Evolutionary conservation across 495 filamentous ascomycete species (phyloP), one percentile per base, ranked within the genome.

Genomic region (Aspergillus asperescens): DNA sequence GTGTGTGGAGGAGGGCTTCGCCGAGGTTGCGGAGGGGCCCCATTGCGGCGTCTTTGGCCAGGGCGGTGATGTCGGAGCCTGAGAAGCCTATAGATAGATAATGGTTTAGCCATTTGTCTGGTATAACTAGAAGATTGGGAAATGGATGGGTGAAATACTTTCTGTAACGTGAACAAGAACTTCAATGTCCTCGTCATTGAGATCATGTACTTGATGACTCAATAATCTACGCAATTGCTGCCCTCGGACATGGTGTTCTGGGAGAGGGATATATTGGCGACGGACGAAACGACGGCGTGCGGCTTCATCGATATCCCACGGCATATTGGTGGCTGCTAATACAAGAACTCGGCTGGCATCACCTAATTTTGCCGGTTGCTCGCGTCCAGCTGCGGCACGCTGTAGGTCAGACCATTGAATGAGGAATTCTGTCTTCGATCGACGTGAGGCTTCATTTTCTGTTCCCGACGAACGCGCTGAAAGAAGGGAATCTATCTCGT

Each of bases 31-130:
- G 84, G 12, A 99, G 77, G 7, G 94, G 93, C 0, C 93, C 94
- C 93, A 99, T 99, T 20, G 93, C 93, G 8, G 93, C 93, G 64
- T 99, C 93, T 68, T 99, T 99, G 7, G 93, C 94, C 20, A 99
- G 73, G 5, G 93, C 93, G 8, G 93, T 99, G 48, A 99, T 95
- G 64, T 99, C 93, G 3, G 90, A 95, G 52, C 93, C 94, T 29
- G 89, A 95, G 74, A 95, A 99, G 43, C 91, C 93, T 96, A 22
- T 60, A 1, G 19, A 8, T 6, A 15, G 8, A 12, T n/a, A 23
- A 41, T 47, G 27, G 52, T 15, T 22, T 15, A 39, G 44, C 34
- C 27, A 42, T 23, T 34, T 34, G 13, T 54, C 4, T 27, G 20
- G 22, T 41, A 13, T 37, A 16, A 43, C 44, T 25, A 29, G 22